phyloP scores from a whole-genome alignment of 176 grass and related monocot species.

The Oryza brachyantha region DNA sequence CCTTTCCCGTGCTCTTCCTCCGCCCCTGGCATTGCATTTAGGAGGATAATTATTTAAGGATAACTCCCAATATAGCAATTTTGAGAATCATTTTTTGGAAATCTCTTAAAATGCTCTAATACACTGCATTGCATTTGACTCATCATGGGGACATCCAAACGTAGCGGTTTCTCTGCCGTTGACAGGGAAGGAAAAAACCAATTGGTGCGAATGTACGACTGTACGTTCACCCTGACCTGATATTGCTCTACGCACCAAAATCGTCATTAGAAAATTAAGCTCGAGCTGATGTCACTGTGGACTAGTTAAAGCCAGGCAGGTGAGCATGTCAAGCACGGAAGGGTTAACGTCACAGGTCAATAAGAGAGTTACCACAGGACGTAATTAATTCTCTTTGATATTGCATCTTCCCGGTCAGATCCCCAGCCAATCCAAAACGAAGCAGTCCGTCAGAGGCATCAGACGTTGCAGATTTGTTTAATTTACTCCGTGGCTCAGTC shows the following conservation, averaged over 20 bases:
- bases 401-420: slow-evolving; percentile 2
- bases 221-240: slow-evolving; percentile 5
- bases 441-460: neutral
- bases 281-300: neutral
- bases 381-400: slow-evolving; percentile 4
- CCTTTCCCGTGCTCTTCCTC: too few relatives aligned
- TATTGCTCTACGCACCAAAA: neutral
- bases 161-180: neutral
- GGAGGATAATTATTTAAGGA: too few relatives aligned
- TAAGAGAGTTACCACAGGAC: neutral
- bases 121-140: neutral
- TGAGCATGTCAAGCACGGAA: slow-evolving; percentile 35
- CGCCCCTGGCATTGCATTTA: too few relatives aligned
- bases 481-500: neutral
- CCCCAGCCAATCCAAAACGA: neutral
- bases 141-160: neutral
- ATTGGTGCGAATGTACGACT: neutral
- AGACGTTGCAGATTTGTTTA: neutral
- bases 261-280: neutral
- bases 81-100: too few relatives aligned
- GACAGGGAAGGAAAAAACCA: neutral
- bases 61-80: too few relatives aligned
- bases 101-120: too few relatives aligned
- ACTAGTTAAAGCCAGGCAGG: neutral
- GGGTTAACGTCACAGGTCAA: slow-evolving; percentile 15